Base-by-base conservation (phyloP, 768 basidiomycete species). In the Hemileccinum impolitum region DNA sequence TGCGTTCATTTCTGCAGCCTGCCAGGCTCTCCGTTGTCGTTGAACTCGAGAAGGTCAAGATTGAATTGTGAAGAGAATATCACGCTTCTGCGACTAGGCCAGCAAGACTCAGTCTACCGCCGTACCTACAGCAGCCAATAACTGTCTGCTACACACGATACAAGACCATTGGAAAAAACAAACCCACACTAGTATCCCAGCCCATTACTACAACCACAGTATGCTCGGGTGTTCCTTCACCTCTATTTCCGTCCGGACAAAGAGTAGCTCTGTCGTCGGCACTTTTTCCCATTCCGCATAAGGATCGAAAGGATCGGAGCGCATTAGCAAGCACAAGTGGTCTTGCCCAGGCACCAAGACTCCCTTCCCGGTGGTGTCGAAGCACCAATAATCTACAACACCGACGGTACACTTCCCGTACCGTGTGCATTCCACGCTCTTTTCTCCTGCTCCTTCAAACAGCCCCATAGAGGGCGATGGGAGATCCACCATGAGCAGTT, bases 311-410 rank as follows among this genome's bases (percentile, higher is more conserved):
- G 64, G 64, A 17, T 68, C 66, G 1, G 61, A 57, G 31, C 34
- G 64, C 17, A 66, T 35, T 3, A 66, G 39, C 44, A 66, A 50
- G 28, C 66, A 68, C 46, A 66, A 39, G 45, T 68, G 64, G 30
- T 68, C 58, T 38, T 63, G 63, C 42, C 41, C 37, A 0, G 61
- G 58, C 18, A 25, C 51, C 52, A 65, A 45, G 14, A 58, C 43
- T 0, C 64, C 64, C 18, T 56, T 1, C 5, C 64, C 64, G 17
- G 47, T 66, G 14, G 58, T 51, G 42, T 68, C 64, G 45, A 68
- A 66, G 26, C 64, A 68, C 65, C 66, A 65, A 23, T 66, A 68
- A 25, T 65, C 58, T 6, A 65, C 64, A 3, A 68, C 50, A 7
- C 64, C 63, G 6, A 65, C 56, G 19, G 52, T 55, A 17, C 66